Evolutionary conservation across 1,139 yeast genomes (phyloP).

Genomic region (Saccharomyces hybrid): DNA sequence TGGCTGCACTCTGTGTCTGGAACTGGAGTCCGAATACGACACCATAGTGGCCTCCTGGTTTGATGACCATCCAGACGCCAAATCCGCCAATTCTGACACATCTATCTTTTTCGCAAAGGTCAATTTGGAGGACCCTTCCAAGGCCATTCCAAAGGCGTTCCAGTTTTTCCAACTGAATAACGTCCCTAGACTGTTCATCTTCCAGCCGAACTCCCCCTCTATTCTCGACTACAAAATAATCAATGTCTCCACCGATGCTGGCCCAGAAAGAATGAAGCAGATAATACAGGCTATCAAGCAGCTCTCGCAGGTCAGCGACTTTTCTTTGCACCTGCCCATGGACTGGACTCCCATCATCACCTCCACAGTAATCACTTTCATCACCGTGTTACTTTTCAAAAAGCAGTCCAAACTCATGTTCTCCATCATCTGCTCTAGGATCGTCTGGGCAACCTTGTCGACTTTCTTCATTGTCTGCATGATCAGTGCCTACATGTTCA

Average conservation of each 20-base stretch:
- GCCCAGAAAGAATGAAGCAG: slow-evolving; percentile 20
- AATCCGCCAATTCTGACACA: slow-evolving; percentile 30
- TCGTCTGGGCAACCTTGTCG: slow-evolving; percentile 61
- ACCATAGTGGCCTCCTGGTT: slow-evolving; percentile 57
- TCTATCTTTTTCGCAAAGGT: slow-evolving; percentile 64
- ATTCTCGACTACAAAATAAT: background rate
- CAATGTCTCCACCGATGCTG: slow-evolving; percentile 13
- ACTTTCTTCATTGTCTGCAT: slow-evolving; percentile 58
- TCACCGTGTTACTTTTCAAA: slow-evolving; percentile 25
- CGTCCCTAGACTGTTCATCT: slow-evolving; percentile 72
- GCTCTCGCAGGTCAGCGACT: slow-evolving; percentile 27
- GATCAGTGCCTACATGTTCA: slow-evolving; percentile 90
- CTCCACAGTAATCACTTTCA: slow-evolving; percentile 32
- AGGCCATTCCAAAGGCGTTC: slow-evolving; percentile 44
- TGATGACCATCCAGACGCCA: slow-evolving; percentile 40
- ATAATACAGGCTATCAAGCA: slow-evolving; percentile 27
- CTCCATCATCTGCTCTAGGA: slow-evolving; percentile 36
- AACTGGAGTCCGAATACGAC: slow-evolving; percentile 60
- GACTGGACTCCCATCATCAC: slow-evolving; percentile 46
- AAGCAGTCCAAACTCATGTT: slow-evolving; percentile 31
- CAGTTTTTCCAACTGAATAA: slow-evolving; percentile 50
- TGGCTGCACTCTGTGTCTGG: slow-evolving; percentile 70
- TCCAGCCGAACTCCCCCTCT: slow-evolving; percentile 39
- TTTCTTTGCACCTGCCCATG: slow-evolving; percentile 50
- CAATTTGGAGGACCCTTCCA: slow-evolving; percentile 49